Base-by-base conservation (phyloP, 169 alveolate genomes). In the Eimeria nieschulzi region DNA sequence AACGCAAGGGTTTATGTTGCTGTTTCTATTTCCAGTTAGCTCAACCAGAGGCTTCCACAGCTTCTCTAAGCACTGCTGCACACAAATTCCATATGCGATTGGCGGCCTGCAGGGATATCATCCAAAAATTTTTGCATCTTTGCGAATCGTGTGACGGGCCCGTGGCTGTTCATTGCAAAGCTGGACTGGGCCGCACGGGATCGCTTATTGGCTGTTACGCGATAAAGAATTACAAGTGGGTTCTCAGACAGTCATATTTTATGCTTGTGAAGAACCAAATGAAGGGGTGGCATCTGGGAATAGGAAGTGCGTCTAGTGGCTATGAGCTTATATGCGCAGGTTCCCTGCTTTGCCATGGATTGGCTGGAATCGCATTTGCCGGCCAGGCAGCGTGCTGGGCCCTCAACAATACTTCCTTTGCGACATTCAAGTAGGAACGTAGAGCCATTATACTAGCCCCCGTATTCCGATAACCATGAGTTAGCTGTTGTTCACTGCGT, bases 131-230 rank as follows among this genome's bases (percentile, higher is more conserved):
- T 91, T 91, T 98, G 21, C 95, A 95, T 79, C 92, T 98, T 25
- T 94, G 95, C 33, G 99, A 98, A 94, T 94, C 94, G n/a, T 98
- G 97, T 68, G 96, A 96, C 85, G 98, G 98, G n/a, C 98, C 97
- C 19, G 94, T 98, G 39, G 99, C 99, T 59, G 99, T 98, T 10
- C 99, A 98, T 94, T 98, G 99, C 94, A 97, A 98, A 92, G 99
- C 99, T 61, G 99, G 99, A 1, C 96, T 98, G 46, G 99, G 99
- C 21, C 95, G 99, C 75, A 97, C 99, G 23, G 99, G 99, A 39
- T 96, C 99, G 23, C 94, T 98, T 70, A 97, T 98, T 15, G 99
- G 99, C 53, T 95, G 96, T 87, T 98, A 97, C 90, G 99, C 98
- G 0, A 96, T 97, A 94, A 97, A 96, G 75, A 96, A 97, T 90